Percentiles rank a stretch among this genome's conserved stretches.
Evolutionary conservation across 345 rosid genomes (phyloP).

Genomic region (Linum trigynum): DNA sequence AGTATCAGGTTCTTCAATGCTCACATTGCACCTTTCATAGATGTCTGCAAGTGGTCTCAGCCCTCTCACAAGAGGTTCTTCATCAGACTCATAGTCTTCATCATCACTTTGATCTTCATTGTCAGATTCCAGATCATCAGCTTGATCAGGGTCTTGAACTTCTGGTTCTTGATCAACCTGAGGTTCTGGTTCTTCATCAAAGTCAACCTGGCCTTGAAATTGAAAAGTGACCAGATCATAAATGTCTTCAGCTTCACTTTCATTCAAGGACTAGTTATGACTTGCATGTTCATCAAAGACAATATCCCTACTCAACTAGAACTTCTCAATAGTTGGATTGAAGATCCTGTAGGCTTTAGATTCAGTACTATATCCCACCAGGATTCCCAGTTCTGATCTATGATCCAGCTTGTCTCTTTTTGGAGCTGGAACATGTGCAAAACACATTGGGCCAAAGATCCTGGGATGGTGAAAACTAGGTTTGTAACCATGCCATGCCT

Average conservation of each 20-base stretch:
- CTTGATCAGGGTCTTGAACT: too few relatives aligned
- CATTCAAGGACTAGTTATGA: too few relatives aligned
- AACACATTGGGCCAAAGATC: background rate
- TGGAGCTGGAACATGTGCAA: background rate
- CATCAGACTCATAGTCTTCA: background rate
- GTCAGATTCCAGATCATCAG: too few relatives aligned
- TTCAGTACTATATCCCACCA: background rate
- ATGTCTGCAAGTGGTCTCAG: background rate
- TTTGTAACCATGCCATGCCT: background rate
- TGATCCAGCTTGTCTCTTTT: background rate
- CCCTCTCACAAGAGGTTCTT: background rate
- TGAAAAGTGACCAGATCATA: too few relatives aligned
- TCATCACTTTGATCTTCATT: too few relatives aligned
- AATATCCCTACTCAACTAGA: background rate
- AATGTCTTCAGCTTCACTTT: too few relatives aligned
- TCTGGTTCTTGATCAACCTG: too few relatives aligned
- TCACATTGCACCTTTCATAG: background rate
- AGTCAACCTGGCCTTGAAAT: too few relatives aligned
- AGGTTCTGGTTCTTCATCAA: too few relatives aligned
- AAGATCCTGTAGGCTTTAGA: background rate
- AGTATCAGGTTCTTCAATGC: too few relatives aligned
- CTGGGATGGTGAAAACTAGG: background rate
- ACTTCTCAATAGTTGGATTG: background rate
- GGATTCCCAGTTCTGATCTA: background rate
- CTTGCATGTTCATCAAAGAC: too few relatives aligned